Conservation (phyloP, 1,139 yeast genomes). For the Taiozyma sp. region DNA sequence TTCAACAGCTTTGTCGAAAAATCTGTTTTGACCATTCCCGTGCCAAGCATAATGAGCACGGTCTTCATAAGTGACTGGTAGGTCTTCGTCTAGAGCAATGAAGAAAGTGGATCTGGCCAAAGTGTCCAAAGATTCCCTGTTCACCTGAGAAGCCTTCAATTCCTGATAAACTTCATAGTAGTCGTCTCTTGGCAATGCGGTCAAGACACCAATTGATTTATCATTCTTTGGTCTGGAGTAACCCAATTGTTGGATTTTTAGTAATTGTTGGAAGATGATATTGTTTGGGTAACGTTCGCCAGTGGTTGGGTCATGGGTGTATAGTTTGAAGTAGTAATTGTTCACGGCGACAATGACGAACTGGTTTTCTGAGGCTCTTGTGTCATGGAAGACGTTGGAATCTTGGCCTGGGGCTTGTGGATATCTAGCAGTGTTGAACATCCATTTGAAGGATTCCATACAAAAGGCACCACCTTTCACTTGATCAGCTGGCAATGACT, state of each 20-base stretch:
- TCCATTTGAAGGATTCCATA: constrained; percentile 87
- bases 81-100: constrained; percentile 67
- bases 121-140: constrained; percentile 56
- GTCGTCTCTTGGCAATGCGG: constrained; percentile 82
- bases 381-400: constrained; percentile 42
- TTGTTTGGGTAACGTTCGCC: constrained; percentile 54
- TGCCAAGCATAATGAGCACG: constrained; percentile 90
- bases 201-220: constrained; percentile 66
- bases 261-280: constrained; percentile 63
- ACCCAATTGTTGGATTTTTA: constrained; percentile 44
- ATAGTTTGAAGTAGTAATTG: constrained; percentile 79
- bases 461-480: constrained; percentile 81
- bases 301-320: constrained; percentile 45
- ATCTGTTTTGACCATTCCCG: constrained; percentile 88
- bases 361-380: constrained; percentile 50
- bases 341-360: constrained; percentile 70
- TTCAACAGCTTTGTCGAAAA: constrained; percentile 89
- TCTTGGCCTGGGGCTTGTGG: constrained; percentile 60
- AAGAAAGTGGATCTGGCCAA: constrained; percentile 80
- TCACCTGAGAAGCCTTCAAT: constrained; percentile 47
- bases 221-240: constrained; percentile 31
- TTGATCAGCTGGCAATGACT: constrained; percentile 66
- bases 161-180: constrained; percentile 62
- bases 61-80: constrained; percentile 78
- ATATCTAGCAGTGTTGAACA: constrained; percentile 87